phyloP scores from a whole-genome alignment of 2,329 filamentous ascomycete genomes.

The Penicillium olsonii region DNA sequence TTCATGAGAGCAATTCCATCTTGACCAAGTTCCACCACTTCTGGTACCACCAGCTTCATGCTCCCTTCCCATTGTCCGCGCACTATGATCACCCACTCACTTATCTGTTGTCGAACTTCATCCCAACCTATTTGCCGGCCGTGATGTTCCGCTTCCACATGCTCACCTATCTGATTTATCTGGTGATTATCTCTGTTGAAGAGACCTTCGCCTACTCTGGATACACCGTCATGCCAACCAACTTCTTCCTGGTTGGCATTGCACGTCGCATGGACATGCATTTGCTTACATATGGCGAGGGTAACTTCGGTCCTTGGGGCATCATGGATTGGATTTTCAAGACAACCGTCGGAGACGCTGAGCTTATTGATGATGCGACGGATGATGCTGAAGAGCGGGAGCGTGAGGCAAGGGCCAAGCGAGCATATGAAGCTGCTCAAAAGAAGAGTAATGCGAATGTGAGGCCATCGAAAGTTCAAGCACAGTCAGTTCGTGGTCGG shows the following conservation, averaged over 20 bases:
- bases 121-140: conserved; percentile 60
- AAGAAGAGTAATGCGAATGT: conserved; percentile 12
- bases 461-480: neutral
- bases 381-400: conserved; percentile 39
- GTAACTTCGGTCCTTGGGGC: conserved; percentile 50
- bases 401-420: conserved; percentile 33
- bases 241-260: conserved; percentile 60
- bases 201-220: conserved; percentile 63
- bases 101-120: conserved; percentile 56
- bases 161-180: conserved; percentile 59
- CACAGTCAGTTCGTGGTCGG: neutral
- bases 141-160: conserved; percentile 61
- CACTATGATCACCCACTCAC: conserved; percentile 62
- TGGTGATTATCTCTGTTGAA: conserved; percentile 58
- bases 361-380: conserved; percentile 52
- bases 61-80: conserved; percentile 59
- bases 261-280: conserved; percentile 60
- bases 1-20: conserved; percentile 62
- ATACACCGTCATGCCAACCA: conserved; percentile 59
- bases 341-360: conserved; percentile 41
- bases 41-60: conserved; percentile 59
- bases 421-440: conserved; percentile 33
- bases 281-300: conserved; percentile 48
- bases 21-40: conserved; percentile 55
- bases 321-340: conserved; percentile 48